phyloP scores from a whole-genome alignment of 495 filamentous ascomycete species.

The Saxophila tyrrhenica region DNA sequence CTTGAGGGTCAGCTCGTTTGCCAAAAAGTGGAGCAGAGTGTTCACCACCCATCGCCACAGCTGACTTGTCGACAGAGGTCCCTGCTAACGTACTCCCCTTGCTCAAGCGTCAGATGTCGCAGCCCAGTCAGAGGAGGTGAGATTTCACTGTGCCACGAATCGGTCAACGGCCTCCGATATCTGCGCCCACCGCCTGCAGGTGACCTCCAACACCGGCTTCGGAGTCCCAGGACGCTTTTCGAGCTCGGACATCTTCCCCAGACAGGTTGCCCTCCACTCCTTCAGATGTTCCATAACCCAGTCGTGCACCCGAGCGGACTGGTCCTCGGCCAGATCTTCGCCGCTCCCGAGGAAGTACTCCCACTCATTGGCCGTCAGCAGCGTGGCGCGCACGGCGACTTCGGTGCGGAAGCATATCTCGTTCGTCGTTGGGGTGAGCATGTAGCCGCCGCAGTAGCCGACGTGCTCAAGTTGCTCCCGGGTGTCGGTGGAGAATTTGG shows the following conservation, averaged over 20 bases:
- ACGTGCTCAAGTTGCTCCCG: conserved; percentile 8
- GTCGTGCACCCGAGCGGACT: not conserved
- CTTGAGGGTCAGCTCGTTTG: too few species aligned
- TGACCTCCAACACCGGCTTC: not conserved
- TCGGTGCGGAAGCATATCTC: conserved; percentile 17
- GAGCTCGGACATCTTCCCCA: too few species aligned
- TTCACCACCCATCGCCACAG: too few species aligned
- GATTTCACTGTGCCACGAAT: too few species aligned
- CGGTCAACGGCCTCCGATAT: not conserved
- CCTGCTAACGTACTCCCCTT: too few species aligned
- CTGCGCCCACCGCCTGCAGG: not conserved
- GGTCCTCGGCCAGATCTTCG: conserved; percentile 12
- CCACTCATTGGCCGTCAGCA: conserved; percentile 19
- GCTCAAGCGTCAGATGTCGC: too few species aligned
- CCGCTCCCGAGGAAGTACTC: conserved; percentile 17
- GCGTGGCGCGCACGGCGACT: conserved; percentile 14
- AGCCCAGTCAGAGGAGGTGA: too few species aligned
- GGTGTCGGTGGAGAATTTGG: not conserved
- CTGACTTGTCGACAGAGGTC: too few species aligned
- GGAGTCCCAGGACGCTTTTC: too few species aligned
- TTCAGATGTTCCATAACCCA: not conserved
- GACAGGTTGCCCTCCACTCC: not conserved
- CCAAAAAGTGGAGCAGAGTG: too few species aligned
- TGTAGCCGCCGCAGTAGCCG: conserved; percentile 14
- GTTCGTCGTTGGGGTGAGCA: conserved; percentile 6